Base-by-base conservation (phyloP, 1,284 basidiomycete species). In the Moesziomyces parantarcticus region DNA sequence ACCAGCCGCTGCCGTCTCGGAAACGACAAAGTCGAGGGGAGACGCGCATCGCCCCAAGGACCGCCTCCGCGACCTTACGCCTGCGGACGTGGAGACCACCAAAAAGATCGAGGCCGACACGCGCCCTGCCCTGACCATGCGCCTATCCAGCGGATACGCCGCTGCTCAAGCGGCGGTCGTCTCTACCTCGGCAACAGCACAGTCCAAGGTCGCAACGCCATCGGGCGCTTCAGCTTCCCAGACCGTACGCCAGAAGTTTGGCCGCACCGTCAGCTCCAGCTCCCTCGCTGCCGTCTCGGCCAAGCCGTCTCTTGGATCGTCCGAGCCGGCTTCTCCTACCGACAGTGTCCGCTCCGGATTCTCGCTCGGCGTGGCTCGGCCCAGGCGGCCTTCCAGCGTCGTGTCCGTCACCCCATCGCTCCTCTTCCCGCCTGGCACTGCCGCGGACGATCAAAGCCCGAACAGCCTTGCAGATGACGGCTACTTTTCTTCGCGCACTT, bases 351-450 rank as follows among this genome's bases (percentile, higher is more conserved):
- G 55, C 3, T 58, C 51, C 13, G 54, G 46, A 9, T 58, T 45
- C 48, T 50, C 51, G n/a, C 53, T 63, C 20, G 34, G 50, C 9
- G 46, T 51, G 3, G 51, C 44, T 4, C 45, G 56, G n/a, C 66
- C 60, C 4, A 39, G 60, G 23, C 50, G 66, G 20, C 66, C 66
- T 3, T 69, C 66, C n/a, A 69, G 66, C 47, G 56, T 69, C 18
- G 52, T 69, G 3, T 69, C 66, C 5, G 60, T 63, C n/a, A 63
- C 66, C 2, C 66, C 66, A 3, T 69, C 66, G 3, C 48, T 69
- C 16, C 43, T 69, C 14, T 69, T 69, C 41, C 60, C 60, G 13
- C 51, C 55, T 21, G 43, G 41, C 18, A 21, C 45, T 2, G 26
- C 21, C 21, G 59, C 50, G 10, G 49, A 39, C 3, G 46, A 32